These are phyloP conservation scores for Serendipita sp. DNA, from an alignment of 768 basidiomycete genomes.

Conservation along the genomic window DNA sequence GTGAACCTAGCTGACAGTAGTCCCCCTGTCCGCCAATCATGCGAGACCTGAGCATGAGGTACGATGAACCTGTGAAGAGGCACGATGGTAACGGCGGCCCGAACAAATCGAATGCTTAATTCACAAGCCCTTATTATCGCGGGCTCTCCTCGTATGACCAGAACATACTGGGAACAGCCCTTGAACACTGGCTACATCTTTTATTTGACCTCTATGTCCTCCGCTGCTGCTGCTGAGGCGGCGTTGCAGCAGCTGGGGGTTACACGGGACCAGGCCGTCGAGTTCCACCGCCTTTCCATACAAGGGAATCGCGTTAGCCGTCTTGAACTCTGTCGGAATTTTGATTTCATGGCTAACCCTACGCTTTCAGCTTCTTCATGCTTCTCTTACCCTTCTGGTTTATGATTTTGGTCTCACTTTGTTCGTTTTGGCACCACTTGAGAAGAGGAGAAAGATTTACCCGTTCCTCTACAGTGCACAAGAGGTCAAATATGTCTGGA, in stretches of 20 bases:
- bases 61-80: too few relatives aligned
- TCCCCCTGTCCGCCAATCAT: too few relatives aligned
- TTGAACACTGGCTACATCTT: not conserved
- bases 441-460: not conserved
- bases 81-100: too few relatives aligned
- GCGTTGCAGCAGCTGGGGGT: not conserved
- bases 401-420: conserved; percentile 1
- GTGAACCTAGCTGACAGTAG: too few relatives aligned
- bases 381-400: not conserved
- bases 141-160: too few relatives aligned
- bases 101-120: too few relatives aligned
- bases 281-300: not conserved
- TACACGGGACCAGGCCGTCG: not conserved
- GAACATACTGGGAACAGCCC: not conserved
- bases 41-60: too few relatives aligned
- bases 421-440: not conserved
- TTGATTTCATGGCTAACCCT: not conserved
- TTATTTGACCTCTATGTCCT: conserved; percentile 1
- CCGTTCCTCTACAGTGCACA: not conserved
- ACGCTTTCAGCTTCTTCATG: not conserved
- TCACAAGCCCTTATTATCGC: too few relatives aligned
- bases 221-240: not conserved
- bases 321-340: not conserved
- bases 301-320: not conserved
- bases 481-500: not conserved